Base-by-base conservation (phyloP, 768 basidiomycete species). In the Xanthoconium stramineum region DNA sequence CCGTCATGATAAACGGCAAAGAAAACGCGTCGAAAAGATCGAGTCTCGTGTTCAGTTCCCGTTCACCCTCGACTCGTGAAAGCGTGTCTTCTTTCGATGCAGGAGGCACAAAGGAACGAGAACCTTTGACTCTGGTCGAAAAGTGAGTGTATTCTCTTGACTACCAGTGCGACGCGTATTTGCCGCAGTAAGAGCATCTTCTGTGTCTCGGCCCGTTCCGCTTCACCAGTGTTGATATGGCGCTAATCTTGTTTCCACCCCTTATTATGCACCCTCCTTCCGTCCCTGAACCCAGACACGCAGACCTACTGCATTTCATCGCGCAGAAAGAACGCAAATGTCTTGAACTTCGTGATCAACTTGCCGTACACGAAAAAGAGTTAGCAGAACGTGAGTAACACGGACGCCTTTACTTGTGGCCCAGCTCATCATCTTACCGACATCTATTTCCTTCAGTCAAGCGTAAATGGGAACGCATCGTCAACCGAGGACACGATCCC, bases 271-370 rank as follows among this genome's bases (percentile, higher is more conserved):
- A 36, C 24, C 40, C 17, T 3, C 45, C 24, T 15, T 38, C 12
- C 2, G 11, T 40, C 7, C 17, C 28, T 14, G 17, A 40, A 24
- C 51, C 32, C 58, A 93, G 91, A 64, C 89, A 94, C 63, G 83
- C 86, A 7, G 90, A 92, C 52, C 73, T 94, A 3, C 74, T 93
- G n/a, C 86, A 81, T 32, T 86, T 87, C 56, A 94, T 94, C 49
- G 91, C 91, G 0, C 89, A 91, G 71, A 92, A 93, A 60, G 91
- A 93, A 68, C 82, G 88, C 0, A 88, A 84, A 68, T 91, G 89
- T 62, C 80, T 93, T 39, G 91, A 94, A 55, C 76, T 93, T 43
- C 84, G 89, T 17, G 82, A 86, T 6, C 89, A 90, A 61, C 82
- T 94, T 3, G 78, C 79, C 9, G 65, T 72, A 14, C 88, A 92